These are phyloP conservation scores for Lagerstroemia speciosa DNA, from an alignment of 345 rosid species.

Conservation along the genomic window DNA sequence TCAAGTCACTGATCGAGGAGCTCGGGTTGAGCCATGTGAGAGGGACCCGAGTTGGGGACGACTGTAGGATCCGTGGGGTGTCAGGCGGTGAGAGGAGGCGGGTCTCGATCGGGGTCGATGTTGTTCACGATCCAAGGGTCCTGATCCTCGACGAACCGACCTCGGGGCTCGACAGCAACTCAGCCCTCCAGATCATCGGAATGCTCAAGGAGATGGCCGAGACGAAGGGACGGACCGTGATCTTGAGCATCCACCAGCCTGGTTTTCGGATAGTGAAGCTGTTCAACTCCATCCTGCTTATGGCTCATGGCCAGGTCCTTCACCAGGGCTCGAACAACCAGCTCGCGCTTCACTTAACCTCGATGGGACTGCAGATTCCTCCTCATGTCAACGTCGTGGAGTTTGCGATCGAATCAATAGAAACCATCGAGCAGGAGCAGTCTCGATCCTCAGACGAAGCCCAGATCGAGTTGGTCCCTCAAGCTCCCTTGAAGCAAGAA, in stretches of 20 bases:
- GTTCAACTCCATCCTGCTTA: constrained; percentile 62
- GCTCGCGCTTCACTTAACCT: constrained; percentile 37
- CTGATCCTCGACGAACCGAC: constrained; percentile 95
- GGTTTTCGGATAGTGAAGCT: constrained; percentile 83
- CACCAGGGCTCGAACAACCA: constrained; percentile 75
- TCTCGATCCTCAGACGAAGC: constrained; percentile 14
- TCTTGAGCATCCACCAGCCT: constrained; percentile 85
- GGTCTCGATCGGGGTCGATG: constrained; percentile 92
- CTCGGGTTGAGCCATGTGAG: constrained; percentile 76
- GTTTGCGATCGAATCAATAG: constrained; percentile 77
- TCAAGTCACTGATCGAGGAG: constrained; percentile 61
- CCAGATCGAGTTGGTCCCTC: constrained; percentile 17
- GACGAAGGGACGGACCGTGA: constrained; percentile 58
- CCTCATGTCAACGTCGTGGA: constrained; percentile 62
- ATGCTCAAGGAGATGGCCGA: constrained; percentile 94
- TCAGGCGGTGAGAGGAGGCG: constrained; percentile 97
- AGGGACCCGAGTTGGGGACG: constrained; percentile 67
- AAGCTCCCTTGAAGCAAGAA: constrained; percentile 25
- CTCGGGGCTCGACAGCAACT: constrained; percentile 87
- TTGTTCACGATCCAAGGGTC: constrained; percentile 79
- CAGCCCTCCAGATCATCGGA: constrained; percentile 71
- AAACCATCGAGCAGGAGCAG: constrained; percentile 28
- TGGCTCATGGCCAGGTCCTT: constrained; percentile 71
- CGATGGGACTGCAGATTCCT: constrained; percentile 57
- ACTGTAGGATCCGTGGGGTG: constrained; percentile 58